These are phyloP conservation scores for Lentinula sp. DNA, from an alignment of 768 basidiomycete genomes.

Conservation along the genomic window DNA sequence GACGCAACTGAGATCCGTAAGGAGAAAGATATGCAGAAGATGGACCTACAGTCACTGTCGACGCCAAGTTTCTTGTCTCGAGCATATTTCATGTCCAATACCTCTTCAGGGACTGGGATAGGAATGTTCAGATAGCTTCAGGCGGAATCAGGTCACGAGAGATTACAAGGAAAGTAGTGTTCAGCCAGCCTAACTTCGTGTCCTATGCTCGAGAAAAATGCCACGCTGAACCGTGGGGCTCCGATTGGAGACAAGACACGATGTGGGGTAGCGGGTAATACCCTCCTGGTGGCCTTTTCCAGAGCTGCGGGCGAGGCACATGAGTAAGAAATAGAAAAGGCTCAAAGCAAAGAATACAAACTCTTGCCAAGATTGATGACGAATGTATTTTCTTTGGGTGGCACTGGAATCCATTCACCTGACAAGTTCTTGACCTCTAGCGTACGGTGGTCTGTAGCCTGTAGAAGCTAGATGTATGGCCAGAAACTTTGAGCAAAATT, in stretches of 20 bases:
- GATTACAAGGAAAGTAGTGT: neutral
- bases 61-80: slow-evolving; percentile 30
- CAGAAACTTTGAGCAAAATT: neutral
- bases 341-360: slow-evolving; percentile 4
- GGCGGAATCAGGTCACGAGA: slow-evolving; percentile 3
- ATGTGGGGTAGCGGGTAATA: slow-evolving; percentile 50
- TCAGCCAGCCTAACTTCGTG: slow-evolving; percentile 35
- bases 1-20: neutral
- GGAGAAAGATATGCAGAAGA: neutral
- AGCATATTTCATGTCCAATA: slow-evolving; percentile 35
- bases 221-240: slow-evolving; percentile 49
- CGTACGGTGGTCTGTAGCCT: slow-evolving; percentile 48
- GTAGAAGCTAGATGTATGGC: slow-evolving; percentile 33
- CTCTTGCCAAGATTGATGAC: slow-evolving; percentile 57
- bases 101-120: slow-evolving; percentile 37
- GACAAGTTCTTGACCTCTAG: slow-evolving; percentile 52
- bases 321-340: neutral
- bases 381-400: slow-evolving; percentile 47
- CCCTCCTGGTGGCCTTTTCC: slow-evolving; percentile 47
- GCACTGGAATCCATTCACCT: slow-evolving; percentile 52
- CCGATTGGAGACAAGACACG: slow-evolving; percentile 31
- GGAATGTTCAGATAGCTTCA: neutral
- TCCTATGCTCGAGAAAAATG: slow-evolving; percentile 52
- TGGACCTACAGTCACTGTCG: slow-evolving; percentile 36
- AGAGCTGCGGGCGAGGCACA: slow-evolving; percentile 26